Evolutionary conservation across 345 rosid species (phyloP).

Genomic region (Iberis pinnata): DNA sequence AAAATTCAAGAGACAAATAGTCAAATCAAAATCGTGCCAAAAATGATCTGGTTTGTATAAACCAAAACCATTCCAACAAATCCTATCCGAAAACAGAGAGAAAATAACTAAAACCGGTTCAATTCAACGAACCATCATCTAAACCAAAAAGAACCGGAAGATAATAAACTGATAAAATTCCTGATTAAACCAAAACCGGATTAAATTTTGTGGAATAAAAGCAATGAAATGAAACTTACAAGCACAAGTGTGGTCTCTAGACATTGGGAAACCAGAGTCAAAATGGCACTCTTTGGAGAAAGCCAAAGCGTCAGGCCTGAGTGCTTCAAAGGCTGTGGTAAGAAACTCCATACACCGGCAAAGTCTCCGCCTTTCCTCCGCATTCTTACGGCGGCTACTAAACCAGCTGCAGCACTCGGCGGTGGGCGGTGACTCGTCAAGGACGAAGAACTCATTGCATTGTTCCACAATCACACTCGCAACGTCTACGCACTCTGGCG

Average conservation of each 20-base stretch:
- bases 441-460: constrained; percentile 19
- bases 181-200: no score
- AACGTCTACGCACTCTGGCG: constrained; percentile 22
- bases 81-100: no score
- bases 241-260: constrained; percentile 14
- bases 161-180: no score
- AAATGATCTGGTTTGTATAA: no score
- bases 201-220: constrained; percentile 3
- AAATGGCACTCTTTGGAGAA: constrained; percentile 25
- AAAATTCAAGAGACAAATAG: no score
- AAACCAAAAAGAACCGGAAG: no score
- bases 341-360: constrained; percentile 26
- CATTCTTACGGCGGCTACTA: constrained; percentile 11
- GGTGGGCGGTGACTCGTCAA: constrained; percentile 15
- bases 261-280: constrained; percentile 16
- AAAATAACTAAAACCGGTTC: no score
- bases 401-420: constrained; percentile 24
- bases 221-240: constrained; percentile 10
- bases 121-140: no score
- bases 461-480: constrained; percentile 14
- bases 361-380: constrained; percentile 11
- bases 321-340: constrained; percentile 1
- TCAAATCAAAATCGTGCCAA: no score
- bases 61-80: no score
- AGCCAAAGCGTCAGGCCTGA: constrained; percentile 9